Evolutionary conservation across 1,284 basidiomycete species (phyloP).

Genomic region (Pascua sp.): DNA sequence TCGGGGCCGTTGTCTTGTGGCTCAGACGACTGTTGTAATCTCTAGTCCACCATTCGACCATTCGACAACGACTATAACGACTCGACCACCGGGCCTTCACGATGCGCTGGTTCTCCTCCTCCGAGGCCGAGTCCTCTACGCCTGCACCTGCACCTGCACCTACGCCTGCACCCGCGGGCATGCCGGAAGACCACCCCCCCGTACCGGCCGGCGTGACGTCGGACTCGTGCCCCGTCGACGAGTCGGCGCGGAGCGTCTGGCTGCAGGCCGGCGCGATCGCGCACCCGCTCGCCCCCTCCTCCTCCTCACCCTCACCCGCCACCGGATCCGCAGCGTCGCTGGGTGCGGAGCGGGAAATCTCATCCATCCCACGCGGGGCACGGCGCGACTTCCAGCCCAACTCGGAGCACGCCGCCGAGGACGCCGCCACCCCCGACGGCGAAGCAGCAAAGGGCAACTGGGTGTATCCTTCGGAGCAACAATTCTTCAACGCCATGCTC

Average conservation of each 20-base stretch:
- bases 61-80: not conserved
- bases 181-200: constrained; percentile 20
- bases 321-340: constrained; percentile 15
- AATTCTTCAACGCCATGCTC: constrained; percentile 93
- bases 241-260: constrained; percentile 52
- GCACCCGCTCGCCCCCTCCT: constrained; percentile 29
- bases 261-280: constrained; percentile 32
- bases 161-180: not conserved
- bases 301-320: no score
- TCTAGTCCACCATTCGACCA: not conserved
- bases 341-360: constrained; percentile 66
- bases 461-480: constrained; percentile 97
- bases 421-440: constrained; percentile 49
- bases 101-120: constrained; percentile 10
- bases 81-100: not conserved
- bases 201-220: constrained; percentile 15
- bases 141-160: not conserved
- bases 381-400: constrained; percentile 18
- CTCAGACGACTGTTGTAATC: not conserved
- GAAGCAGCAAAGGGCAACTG: constrained; percentile 60
- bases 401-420: constrained; percentile 8
- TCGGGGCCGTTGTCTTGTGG: no score
- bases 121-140: constrained; percentile 1
- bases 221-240: constrained; percentile 70
- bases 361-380: constrained; percentile 72